Percentiles rank a stretch among this genome's conserved stretches.
Conservation (phyloP, 2,329 filamentous ascomycete genomes). For the Fusarium nanum region DNA sequence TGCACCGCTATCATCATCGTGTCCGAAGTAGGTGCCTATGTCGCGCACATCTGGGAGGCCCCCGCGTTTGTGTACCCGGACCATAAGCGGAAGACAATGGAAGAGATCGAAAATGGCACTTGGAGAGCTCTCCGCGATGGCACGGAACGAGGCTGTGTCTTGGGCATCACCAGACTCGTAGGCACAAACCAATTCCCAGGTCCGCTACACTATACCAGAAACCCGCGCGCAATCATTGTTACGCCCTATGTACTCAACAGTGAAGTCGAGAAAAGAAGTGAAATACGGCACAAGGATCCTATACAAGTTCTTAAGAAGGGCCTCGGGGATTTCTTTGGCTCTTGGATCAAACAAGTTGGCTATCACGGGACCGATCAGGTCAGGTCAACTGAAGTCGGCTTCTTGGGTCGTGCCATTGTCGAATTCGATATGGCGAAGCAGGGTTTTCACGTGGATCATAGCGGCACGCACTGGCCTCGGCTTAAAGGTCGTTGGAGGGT, state of each 20-base stretch:
- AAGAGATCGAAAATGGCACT: constrained; percentile 14
- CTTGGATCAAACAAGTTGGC: background rate
- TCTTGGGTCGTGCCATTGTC: background rate
- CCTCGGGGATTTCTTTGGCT: background rate
- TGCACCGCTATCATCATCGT: constrained; percentile 38
- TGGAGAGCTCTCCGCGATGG: background rate
- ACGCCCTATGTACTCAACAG: background rate
- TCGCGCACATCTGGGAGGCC: constrained; percentile 42
- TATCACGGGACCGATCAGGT: background rate
- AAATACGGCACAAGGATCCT: background rate
- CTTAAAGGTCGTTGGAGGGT: background rate
- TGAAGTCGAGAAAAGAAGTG: too few species aligned
- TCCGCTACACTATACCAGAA: background rate
- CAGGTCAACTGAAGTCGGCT: background rate
- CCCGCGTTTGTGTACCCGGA: constrained; percentile 25
- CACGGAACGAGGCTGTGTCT: background rate
- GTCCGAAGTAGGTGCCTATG: constrained; percentile 31
- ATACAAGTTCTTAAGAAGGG: background rate
- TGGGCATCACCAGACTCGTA: background rate
- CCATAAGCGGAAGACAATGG: constrained; percentile 4
- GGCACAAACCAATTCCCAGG: background rate
- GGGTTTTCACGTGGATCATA: background rate
- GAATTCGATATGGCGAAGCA: background rate
- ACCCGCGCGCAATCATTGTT: background rate
- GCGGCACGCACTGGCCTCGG: too few species aligned